A percentile compares a stretch with the other conserved stretches of the same genome.
These are phyloP conservation scores for Irpex rosettiformis DNA, from an alignment of 1,284 basidiomycete species.

Conservation along the genomic window DNA sequence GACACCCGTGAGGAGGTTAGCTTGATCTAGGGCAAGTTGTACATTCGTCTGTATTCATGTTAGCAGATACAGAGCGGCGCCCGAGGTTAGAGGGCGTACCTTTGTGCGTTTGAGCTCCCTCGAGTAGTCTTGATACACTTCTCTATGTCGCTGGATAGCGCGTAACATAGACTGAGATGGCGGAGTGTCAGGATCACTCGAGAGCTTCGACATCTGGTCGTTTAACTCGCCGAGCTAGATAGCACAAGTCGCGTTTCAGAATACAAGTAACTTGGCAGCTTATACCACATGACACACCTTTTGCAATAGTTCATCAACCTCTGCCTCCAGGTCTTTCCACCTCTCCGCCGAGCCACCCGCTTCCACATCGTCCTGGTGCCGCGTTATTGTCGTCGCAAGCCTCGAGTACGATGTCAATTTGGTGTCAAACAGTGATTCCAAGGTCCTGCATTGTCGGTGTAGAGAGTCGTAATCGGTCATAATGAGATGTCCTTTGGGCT, in stretches of 20 bases:
- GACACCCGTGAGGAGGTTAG: slow-evolving; percentile 87
- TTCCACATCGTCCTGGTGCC: slow-evolving; percentile 61
- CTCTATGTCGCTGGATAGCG: slow-evolving; percentile 86
- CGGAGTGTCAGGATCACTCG: slow-evolving; percentile 69
- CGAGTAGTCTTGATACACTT: slow-evolving; percentile 85
- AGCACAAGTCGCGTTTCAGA: slow-evolving; percentile 5
- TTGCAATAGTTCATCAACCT: slow-evolving; percentile 84
- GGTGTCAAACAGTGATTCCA: slow-evolving; percentile 87
- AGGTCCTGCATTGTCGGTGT: slow-evolving; percentile 84
- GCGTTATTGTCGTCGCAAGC: slow-evolving; percentile 74
- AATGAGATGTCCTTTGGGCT: neutral
- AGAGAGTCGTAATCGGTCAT: slow-evolving; percentile 75
- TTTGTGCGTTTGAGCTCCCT: slow-evolving; percentile 84
- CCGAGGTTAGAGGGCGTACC: slow-evolving; percentile 37
- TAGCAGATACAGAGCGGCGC: neutral
- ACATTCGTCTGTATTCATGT: slow-evolving; percentile 61
- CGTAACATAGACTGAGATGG: slow-evolving; percentile 85
- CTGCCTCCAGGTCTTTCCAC: slow-evolving; percentile 80
- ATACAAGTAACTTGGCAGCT: neutral
- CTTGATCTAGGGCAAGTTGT: slow-evolving; percentile 81
- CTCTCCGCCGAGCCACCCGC: slow-evolving; percentile 64
- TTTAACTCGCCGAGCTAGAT: slow-evolving; percentile 82
- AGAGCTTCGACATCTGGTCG: slow-evolving; percentile 65
- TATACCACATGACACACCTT: slow-evolving; percentile 53
- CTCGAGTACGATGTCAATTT: slow-evolving; percentile 90